Evolutionary conservation across 768 basidiomycete species (phyloP).

Genomic region (Rhizopogon sp.): DNA sequence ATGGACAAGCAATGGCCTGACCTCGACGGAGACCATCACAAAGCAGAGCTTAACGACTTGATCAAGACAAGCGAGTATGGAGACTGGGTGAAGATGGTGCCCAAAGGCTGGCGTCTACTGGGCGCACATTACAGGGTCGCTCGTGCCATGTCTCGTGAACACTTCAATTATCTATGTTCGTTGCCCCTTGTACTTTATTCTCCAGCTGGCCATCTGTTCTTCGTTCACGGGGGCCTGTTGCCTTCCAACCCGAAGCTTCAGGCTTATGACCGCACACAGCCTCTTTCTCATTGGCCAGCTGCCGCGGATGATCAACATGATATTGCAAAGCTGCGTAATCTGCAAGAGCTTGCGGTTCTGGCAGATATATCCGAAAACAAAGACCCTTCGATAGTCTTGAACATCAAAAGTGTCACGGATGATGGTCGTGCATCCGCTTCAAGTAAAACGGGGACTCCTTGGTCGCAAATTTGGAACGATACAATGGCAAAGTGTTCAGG

Average conservation of each 20-base stretch:
- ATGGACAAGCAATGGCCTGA: slow-evolving; percentile 40
- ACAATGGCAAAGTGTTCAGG: slow-evolving; percentile 59
- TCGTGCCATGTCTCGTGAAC: slow-evolving; percentile 47
- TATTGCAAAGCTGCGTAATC: slow-evolving; percentile 34
- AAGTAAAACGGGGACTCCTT: slow-evolving; percentile 53
- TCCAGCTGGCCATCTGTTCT: slow-evolving; percentile 67
- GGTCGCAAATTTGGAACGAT: slow-evolving; percentile 72
- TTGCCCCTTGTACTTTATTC: slow-evolving; percentile 73
- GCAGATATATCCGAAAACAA: slow-evolving; percentile 68
- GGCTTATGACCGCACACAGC: slow-evolving; percentile 53
- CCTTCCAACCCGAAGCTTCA: slow-evolving; percentile 60
- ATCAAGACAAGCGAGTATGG: slow-evolving; percentile 25
- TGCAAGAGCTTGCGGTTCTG: slow-evolving; percentile 70
- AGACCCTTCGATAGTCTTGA: slow-evolving; percentile 68
- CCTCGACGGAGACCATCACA: slow-evolving; percentile 25
- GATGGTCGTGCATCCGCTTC: slow-evolving; percentile 26
- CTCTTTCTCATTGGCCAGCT: slow-evolving; percentile 57
- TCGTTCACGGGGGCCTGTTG: slow-evolving; percentile 83
- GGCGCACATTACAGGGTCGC: slow-evolving; percentile 78
- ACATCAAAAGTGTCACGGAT: slow-evolving; percentile 35
- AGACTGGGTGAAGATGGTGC: slow-evolving; percentile 49
- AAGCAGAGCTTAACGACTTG: slow-evolving; percentile 30
- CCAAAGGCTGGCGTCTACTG: slow-evolving; percentile 68
- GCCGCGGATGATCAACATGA: slow-evolving; percentile 21
- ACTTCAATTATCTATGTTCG: slow-evolving; percentile 68